Percentiles rank a stretch among this genome's conserved stretches.
phyloP scores from a whole-genome alignment of 2,329 filamentous ascomycete species.

The Coleophoma crateriformis region DNA sequence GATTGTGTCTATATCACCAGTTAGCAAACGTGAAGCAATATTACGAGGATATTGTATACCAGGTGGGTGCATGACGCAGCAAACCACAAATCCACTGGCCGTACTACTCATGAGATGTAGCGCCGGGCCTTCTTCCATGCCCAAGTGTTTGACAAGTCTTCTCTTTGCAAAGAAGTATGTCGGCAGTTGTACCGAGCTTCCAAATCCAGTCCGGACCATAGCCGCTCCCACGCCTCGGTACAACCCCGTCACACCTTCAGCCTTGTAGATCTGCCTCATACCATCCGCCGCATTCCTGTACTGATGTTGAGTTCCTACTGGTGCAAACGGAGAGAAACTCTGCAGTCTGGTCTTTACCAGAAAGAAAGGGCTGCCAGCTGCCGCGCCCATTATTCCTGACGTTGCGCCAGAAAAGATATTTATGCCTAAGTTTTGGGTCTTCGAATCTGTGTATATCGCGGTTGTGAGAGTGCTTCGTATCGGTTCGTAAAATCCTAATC shows the following conservation, averaged over 20 bases:
- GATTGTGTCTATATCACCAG: conserved; percentile 65
- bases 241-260: conserved; percentile 73
- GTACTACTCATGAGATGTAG: conserved; percentile 87
- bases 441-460: conserved; percentile 64
- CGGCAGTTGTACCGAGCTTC: conserved; percentile 90
- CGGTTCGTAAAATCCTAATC: conserved; percentile 95
- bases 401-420: conserved; percentile 91
- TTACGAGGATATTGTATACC: conserved; percentile 42
- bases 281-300: conserved; percentile 86
- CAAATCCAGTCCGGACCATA: conserved; percentile 94
- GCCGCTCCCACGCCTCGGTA: conserved; percentile 90
- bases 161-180: conserved; percentile 98
- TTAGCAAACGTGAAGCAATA: conserved; percentile 6
- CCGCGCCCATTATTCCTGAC: conserved; percentile 86
- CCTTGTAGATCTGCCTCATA: conserved; percentile 68
- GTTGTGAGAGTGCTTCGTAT: conserved; percentile 68
- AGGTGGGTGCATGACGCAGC: conserved; percentile 96
- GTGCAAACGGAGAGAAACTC: conserved; percentile 86
- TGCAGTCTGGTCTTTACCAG: conserved; percentile 95
- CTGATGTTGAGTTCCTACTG: conserved; percentile 93
- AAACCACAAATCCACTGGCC: conserved; percentile 90
- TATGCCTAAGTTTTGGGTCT: conserved; percentile 78
- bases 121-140: conserved; percentile 84
- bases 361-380: conserved; percentile 94
- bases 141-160: conserved; percentile 72